These are phyloP conservation scores for Litsea cubeba DNA, from an alignment of 164 flowering plant genomes.

Conservation along the genomic window DNA sequence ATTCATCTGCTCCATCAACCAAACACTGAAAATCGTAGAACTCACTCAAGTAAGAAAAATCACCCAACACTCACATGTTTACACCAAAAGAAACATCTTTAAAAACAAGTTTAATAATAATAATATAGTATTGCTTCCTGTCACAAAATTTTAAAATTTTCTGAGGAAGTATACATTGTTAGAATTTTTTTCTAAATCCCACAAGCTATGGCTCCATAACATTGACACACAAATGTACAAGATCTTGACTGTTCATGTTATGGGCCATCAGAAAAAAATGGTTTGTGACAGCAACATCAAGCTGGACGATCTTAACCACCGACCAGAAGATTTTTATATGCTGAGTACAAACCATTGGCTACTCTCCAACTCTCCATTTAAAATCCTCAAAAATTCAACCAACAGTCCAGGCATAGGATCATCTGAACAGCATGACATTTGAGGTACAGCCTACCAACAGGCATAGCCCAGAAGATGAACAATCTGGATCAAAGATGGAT, in stretches of 20 bases:
- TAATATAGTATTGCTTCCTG: too few relatives aligned
- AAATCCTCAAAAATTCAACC: neutral
- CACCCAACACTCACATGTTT: neutral
- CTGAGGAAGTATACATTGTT: neutral
- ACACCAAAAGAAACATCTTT: neutral
- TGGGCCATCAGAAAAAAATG: neutral
- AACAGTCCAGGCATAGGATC: neutral
- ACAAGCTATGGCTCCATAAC: neutral
- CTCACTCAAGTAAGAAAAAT: neutral
- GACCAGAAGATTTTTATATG: neutral
- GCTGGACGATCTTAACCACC: neutral
- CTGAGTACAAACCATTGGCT: neutral
- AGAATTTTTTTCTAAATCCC: too few relatives aligned
- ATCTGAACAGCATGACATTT: neutral
- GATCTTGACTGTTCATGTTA: neutral
- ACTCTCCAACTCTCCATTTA: neutral
- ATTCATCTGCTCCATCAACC: slow-evolving; percentile 96
- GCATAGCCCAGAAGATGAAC: too few relatives aligned
- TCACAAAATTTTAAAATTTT: too few relatives aligned
- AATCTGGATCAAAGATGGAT: neutral
- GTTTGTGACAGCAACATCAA: neutral
- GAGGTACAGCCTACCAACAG: neutral
- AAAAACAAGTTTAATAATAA: too few relatives aligned
- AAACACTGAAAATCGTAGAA: slow-evolving; percentile 54
- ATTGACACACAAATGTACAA: neutral